Percentiles rank a stretch among this genome's conserved stretches.
Evolutionary conservation across 2,329 filamentous ascomycete species (phyloP).

Genomic region (Rhynchosporium secalis): DNA sequence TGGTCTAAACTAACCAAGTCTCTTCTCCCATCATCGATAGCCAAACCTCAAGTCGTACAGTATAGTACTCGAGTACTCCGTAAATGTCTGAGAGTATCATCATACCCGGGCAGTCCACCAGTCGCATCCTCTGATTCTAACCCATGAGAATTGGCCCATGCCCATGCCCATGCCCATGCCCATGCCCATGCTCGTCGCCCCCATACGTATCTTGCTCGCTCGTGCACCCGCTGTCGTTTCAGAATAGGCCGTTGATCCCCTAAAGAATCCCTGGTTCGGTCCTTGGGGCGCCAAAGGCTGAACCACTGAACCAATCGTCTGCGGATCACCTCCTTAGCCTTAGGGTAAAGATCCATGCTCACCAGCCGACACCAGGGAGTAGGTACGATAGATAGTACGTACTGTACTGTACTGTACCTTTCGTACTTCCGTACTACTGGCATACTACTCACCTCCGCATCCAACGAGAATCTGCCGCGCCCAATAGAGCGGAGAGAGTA

Average conservation of each 20-base stretch:
- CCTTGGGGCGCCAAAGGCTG: conserved; percentile 7
- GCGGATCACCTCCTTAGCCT: too few species aligned
- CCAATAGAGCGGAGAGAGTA: background rate
- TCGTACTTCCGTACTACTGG: too few species aligned
- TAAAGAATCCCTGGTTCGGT: background rate
- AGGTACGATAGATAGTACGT: too few species aligned
- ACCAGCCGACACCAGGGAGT: too few species aligned
- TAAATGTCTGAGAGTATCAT: too few species aligned
- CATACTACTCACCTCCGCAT: background rate
- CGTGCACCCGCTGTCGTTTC: conserved; percentile 19
- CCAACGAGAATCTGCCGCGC: conserved; percentile 4
- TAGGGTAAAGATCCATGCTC: too few species aligned
- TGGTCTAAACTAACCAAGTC: conserved; percentile 1
- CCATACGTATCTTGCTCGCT: background rate
- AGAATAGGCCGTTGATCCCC: conserved; percentile 12
- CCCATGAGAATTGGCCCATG: background rate
- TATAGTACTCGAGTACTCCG: too few species aligned
- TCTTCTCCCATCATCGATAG: background rate
- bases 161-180: background rate
- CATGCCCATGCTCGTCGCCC: background rate
- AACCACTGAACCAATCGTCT: background rate
- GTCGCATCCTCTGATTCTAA: background rate
- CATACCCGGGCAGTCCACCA: too few species aligned
- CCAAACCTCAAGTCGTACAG: background rate
- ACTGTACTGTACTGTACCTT: too few species aligned